Percentiles rank a stretch among this genome's conserved stretches.
These are phyloP conservation scores for Neurospora crassa DNA, from an alignment of 2,329 filamentous ascomycete genomes.

Conservation along the genomic window DNA sequence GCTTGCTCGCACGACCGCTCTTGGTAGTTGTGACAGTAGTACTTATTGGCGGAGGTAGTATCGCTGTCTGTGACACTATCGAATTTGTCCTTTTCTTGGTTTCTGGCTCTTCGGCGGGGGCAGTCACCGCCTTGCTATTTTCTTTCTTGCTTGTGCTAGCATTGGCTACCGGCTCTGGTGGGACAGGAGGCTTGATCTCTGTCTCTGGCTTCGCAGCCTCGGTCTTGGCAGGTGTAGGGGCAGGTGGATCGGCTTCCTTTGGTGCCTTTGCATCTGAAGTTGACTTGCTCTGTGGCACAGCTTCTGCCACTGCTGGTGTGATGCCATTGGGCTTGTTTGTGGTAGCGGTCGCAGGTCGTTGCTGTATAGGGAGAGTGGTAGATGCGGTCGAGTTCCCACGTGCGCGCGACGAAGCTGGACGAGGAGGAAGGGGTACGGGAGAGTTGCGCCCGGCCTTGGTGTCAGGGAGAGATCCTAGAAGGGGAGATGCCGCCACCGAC, in stretches of 20 bases:
- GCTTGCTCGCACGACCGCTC: constrained; percentile 57
- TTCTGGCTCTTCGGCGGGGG: neutral
- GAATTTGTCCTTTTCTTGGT: constrained; percentile 6
- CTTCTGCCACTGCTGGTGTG: constrained; percentile 29
- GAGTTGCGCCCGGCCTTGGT: constrained; percentile 42
- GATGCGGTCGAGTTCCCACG: constrained; percentile 66
- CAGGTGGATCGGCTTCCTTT: constrained; percentile 35
- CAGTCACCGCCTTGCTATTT: neutral
- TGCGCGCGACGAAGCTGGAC: constrained; percentile 59
- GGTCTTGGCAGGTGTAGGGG: constrained; percentile 18
- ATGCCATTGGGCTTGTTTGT: constrained; percentile 52
- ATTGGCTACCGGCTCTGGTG: constrained; percentile 16
- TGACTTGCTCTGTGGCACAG: constrained; percentile 19
- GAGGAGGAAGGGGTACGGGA: constrained; percentile 50
- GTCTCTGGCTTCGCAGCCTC: constrained; percentile 21
- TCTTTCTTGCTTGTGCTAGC: constrained; percentile 18
- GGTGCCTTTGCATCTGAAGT: constrained; percentile 39
- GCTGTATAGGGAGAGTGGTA: constrained; percentile 42
- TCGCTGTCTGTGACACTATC: constrained; percentile 26
- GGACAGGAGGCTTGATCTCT: constrained; percentile 21
- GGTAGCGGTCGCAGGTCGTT: constrained; percentile 48
- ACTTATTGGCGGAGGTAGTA: constrained; percentile 28
- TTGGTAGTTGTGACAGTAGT: constrained; percentile 49
- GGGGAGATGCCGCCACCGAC: constrained; percentile 65
- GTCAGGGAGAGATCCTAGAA: constrained; percentile 60